Percentiles rank a stretch among this genome's conserved stretches.
These are phyloP conservation scores for Juglanconis sp. DNA, from an alignment of 2,329 filamentous ascomycete genomes.

Conservation along the genomic window DNA sequence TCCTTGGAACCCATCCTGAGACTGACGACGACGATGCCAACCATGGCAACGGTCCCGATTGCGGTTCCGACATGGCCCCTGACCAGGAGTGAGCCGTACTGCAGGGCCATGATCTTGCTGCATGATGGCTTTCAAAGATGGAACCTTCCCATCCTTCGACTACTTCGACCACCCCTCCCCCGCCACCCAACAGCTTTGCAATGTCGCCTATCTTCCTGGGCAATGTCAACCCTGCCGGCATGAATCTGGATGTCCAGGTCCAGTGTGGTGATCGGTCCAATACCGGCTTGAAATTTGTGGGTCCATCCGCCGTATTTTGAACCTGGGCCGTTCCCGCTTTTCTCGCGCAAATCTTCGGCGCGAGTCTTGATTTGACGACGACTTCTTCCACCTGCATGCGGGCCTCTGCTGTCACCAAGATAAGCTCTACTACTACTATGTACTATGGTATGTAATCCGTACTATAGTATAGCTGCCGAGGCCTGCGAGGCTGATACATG, in stretches of 20 bases:
- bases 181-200: background rate
- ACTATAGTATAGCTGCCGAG: background rate
- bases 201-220: slow-evolving; percentile 1
- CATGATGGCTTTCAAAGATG: background rate
- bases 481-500: background rate
- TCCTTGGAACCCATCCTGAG: slow-evolving; percentile 39
- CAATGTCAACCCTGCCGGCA: background rate
- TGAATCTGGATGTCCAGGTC: slow-evolving; percentile 12
- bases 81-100: slow-evolving; percentile 18
- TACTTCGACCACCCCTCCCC: background rate
- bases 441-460: no score
- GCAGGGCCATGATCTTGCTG: background rate
- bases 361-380: background rate
- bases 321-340: slow-evolving; percentile 18
- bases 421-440: background rate
- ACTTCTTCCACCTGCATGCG: background rate
- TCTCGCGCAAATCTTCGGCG: slow-evolving; percentile 17
- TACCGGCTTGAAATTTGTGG: slow-evolving; percentile 15
- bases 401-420: background rate
- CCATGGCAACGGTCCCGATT: slow-evolving; percentile 35
- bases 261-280: slow-evolving; percentile 14
- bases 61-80: slow-evolving; percentile 19
- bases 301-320: slow-evolving; percentile 1
- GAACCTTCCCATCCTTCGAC: background rate
- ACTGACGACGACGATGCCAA: slow-evolving; percentile 27